Base-by-base conservation (phyloP, 2,329 filamentous ascomycete genomes). In the Dothideomycetes sp. region DNA sequence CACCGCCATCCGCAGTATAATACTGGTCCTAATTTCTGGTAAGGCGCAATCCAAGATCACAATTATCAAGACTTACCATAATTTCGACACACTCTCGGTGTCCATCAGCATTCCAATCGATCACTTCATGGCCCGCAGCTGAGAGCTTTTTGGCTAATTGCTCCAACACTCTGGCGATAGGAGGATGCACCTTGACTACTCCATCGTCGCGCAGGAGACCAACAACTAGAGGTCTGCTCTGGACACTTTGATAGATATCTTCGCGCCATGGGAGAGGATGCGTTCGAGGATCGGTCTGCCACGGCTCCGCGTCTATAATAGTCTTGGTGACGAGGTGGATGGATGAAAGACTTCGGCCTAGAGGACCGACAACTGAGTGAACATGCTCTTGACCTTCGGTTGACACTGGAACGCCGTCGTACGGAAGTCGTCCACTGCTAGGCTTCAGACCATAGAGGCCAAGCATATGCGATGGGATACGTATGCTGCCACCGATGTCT, bases 321-420 rank as follows among this genome's bases (percentile, higher is more conserved):
- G 49, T 55, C n/a, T 51, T 54, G 27, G 61, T 62, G 34, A 68
- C 64, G 0, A 61, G 42, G 3, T 58, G 52, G 2, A 81, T 56
- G 0, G 74, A 73, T 3, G 60, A 52, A 3, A 77, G 51, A 42
- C 62, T 65, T 4, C 75, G 62, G 4, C 71, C 61, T 59, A 81
- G 65, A 1, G 77, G 77, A 0, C 77, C 76, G n/a, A 79, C 58
- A 0, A 74, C 66, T 0, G 76, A 80, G 2, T 75, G 75, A 0
- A 80, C 70, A 53, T 80, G 75, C 41, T 79, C 73, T 49, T 80
- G 76, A 2, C 77, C 75, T 31, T 79, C 74, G 0, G 72, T 78
- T 0, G 75, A 77, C 0, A 79, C 75, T 0, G 72, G 64, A 0
- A 76, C 72, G 0, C 73, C 75, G 10, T 64, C 51, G 37, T 79